Conservation (phyloP, 176 grass and related monocot genomes). For the Eleusine coracana region DNA sequence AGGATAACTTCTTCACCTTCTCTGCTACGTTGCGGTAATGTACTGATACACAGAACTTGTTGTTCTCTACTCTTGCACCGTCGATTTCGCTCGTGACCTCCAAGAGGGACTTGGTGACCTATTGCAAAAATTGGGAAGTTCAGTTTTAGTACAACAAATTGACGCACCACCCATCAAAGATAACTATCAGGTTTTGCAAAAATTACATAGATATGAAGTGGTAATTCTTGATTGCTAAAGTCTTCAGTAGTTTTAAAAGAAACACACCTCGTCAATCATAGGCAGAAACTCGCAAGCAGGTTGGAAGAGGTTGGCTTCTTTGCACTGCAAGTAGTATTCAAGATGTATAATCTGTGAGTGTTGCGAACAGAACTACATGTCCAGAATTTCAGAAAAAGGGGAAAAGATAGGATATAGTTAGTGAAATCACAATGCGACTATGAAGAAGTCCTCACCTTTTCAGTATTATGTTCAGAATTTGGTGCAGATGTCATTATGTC, state of each 20-base stretch:
- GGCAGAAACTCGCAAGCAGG: constrained; percentile 88
- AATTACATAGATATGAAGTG: neutral
- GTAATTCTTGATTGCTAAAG: neutral
- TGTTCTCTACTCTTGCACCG: constrained; percentile 82
- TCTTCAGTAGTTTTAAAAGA: neutral
- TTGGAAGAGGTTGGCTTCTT: constrained; percentile 80
- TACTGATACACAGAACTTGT: constrained; percentile 93
- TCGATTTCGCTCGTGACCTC: constrained; percentile 60
- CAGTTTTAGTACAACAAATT: neutral
- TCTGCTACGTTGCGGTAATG: constrained; percentile 91
- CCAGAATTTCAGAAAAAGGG: neutral
- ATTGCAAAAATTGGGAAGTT: constrained; percentile 4
- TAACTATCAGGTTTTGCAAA: neutral
- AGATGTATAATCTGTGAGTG: neutral
- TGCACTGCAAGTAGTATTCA: constrained; percentile 48
- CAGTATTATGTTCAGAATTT: constrained; percentile 32
- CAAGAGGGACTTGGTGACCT: constrained; percentile 79
- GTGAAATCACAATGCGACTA: neutral
- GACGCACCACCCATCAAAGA: neutral
- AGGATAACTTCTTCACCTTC: constrained; percentile 47
- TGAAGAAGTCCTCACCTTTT: constrained; percentile 36
- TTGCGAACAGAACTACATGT: neutral
- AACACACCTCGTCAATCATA: constrained; percentile 86
- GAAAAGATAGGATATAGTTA: neutral
- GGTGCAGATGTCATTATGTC: constrained; percentile 75